Evolutionary conservation across 345 rosid genomes (phyloP).

Genomic region (Erucastrum elatum): DNA sequence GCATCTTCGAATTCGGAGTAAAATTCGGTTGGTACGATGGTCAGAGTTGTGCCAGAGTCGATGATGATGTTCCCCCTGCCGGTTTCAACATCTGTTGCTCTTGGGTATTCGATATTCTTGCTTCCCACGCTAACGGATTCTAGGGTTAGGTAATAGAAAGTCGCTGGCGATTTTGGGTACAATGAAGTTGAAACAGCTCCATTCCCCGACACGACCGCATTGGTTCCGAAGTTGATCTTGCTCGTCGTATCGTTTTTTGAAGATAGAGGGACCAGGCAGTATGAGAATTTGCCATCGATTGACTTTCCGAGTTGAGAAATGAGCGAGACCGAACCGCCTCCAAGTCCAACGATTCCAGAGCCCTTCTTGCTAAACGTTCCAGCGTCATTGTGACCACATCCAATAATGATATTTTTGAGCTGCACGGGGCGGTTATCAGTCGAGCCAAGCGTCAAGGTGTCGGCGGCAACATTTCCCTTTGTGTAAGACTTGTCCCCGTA

Average conservation of each 20-base stretch:
- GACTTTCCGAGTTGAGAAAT: constrained; percentile 15
- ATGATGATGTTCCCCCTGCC: constrained; percentile 48
- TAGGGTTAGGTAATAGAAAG: constrained; percentile 6
- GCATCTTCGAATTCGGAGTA: constrained; percentile 32
- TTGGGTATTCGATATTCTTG: not conserved
- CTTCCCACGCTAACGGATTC: constrained; percentile 23
- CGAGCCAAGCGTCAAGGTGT: constrained; percentile 24
- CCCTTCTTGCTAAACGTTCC: not conserved
- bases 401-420: constrained; percentile 8
- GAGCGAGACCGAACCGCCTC: constrained; percentile 16
- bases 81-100: no score
- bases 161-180: not conserved
- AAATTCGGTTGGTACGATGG: constrained; percentile 36
- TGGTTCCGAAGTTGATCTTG: constrained; percentile 23
- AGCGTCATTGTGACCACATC: constrained; percentile 15
- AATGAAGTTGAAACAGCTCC: constrained; percentile 29
- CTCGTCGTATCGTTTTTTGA: not conserved
- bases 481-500: constrained; percentile 29
- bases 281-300: constrained; percentile 22
- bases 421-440: not conserved
- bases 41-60: constrained; percentile 60
- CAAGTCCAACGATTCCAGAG: constrained; percentile 30
- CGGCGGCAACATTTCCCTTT: not conserved
- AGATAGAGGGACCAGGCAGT: constrained; percentile 25
- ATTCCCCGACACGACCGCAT: not conserved